Conservation (phyloP, 371 early-diverging fungal genomes). For the Rhizopus arrhizus region DNA sequence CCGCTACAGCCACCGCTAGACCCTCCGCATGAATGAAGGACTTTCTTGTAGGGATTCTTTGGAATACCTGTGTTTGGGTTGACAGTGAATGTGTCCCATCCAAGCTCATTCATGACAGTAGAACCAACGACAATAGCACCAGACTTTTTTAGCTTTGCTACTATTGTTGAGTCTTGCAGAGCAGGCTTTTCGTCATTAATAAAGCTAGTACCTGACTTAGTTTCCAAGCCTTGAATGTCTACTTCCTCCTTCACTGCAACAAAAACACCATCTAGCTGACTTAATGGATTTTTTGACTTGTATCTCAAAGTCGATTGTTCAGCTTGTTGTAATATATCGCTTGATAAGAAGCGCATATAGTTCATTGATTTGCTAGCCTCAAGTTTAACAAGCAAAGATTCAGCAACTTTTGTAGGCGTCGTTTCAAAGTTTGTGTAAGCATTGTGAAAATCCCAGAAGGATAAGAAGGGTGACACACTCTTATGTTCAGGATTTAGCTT, state of each 20-base stretch:
- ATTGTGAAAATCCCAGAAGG: conserved; percentile 42
- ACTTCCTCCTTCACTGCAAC: conserved; percentile 29
- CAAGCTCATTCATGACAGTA: conserved; percentile 67
- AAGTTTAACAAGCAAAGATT: conserved; percentile 21
- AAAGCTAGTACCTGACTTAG: conserved; percentile 61
- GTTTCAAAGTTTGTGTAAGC: conserved; percentile 30
- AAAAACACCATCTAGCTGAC: conserved; percentile 62
- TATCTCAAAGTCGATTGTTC: conserved; percentile 61
- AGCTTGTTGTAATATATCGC: conserved; percentile 60
- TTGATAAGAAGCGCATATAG: conserved; percentile 47
- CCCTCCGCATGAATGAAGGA: conserved; percentile 67
- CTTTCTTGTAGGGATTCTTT: conserved; percentile 65
- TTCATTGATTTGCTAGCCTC: conserved; percentile 20
- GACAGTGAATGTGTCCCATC: conserved; percentile 58
- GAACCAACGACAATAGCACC: conserved; percentile 69
- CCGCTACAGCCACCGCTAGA: conserved; percentile 71
- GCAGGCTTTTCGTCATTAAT: conserved; percentile 55
- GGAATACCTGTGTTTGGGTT: conserved; percentile 66
- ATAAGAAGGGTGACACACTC: conserved; percentile 34
- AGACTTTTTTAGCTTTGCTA: conserved; percentile 48
- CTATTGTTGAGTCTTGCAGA: conserved; percentile 50
- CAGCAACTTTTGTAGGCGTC: conserved; percentile 38
- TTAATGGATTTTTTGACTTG: conserved; percentile 46
- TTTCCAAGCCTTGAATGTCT: conserved; percentile 58
- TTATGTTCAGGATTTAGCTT: conserved; percentile 14